Base-by-base conservation (phyloP, 2,329 filamentous ascomycete species). In the Huntiella omanensis region DNA sequence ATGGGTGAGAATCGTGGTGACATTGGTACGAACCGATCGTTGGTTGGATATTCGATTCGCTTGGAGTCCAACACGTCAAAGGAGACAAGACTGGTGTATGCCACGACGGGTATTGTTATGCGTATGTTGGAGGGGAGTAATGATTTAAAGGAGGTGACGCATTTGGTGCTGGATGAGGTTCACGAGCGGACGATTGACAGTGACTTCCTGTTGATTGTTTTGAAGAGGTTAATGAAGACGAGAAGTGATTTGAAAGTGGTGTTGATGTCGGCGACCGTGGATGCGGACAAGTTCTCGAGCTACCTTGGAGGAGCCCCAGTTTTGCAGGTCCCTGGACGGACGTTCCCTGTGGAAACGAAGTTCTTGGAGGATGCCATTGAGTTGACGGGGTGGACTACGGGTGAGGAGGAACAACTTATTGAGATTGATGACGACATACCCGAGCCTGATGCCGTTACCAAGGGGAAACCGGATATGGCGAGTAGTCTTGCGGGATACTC, bases 111-210 rank as follows among this genome's bases (percentile, higher is more conserved):
- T 65, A 93, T 98, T 49, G 85, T 98, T n/a, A 83, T 98, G 69
- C 78, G 91, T 22, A 96, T 98, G 88, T 69, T 98, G 11, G 91
- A 98, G 60, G 80, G 80, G 6, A 83, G 84, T 0, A 82, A 85
- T 52, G 82, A 92, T 47, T 72, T 98, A 38, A 73, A 77, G 48
- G 88, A 95, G 52, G 79, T 98, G 45, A 94, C 88, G 0, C 91
- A 96, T 63, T 65, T 98, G 50, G 77, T 98, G 40, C 77, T 98
- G n/a, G 91, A 98, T 57, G 91, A 98, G 62, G 88, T 96, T 2
- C 91, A 98, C 57, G 91, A 98, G 60, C 77, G 88, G 51, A 83
- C 85, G 10, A 96, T 98, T 54, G 91, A 98, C 58, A 94, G 87
- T 48, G 91, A 98, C 59, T 95, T 98, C 59, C 67, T 98, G 33